Evolutionary conservation across 2,329 filamentous ascomycete species (phyloP).

Genomic region (Fusarium torulosum): DNA sequence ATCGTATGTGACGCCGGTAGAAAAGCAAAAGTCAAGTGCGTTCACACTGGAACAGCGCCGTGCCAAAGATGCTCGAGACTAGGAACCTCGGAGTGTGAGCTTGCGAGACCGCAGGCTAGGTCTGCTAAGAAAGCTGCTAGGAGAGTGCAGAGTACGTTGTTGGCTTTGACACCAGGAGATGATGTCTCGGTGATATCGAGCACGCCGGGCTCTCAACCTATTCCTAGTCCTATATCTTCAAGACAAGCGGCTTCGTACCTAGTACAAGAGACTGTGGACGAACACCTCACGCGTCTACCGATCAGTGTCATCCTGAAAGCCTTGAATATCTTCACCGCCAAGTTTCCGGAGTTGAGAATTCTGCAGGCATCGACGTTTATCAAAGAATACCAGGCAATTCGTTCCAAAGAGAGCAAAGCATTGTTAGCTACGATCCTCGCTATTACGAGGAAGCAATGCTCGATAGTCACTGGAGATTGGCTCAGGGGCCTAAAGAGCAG

Average conservation of each 20-base stretch:
- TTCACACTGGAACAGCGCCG: slow-evolving; percentile 50
- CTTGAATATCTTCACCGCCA: slow-evolving; percentile 52
- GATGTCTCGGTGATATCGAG: background rate
- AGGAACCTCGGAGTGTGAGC: slow-evolving; percentile 44
- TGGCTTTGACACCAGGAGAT: background rate
- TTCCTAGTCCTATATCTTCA: slow-evolving; percentile 2
- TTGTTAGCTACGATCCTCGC: slow-evolving; percentile 39
- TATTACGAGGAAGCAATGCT: slow-evolving; percentile 33
- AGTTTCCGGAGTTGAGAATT: slow-evolving; percentile 53
- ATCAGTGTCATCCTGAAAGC: slow-evolving; percentile 50
- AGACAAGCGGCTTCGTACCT: background rate
- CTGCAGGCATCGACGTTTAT: slow-evolving; percentile 52
- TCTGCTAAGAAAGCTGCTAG: slow-evolving; percentile 18
- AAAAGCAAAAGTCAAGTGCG: slow-evolving; percentile 54
- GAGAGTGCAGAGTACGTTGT: background rate
- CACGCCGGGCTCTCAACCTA: background rate
- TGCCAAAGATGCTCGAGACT: slow-evolving; percentile 51
- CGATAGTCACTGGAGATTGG: slow-evolving; percentile 29
- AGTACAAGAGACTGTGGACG: slow-evolving; percentile 24
- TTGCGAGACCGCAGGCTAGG: slow-evolving; percentile 35
- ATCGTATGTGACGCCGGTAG: no score
- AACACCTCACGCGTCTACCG: slow-evolving; percentile 46
- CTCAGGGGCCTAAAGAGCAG: slow-evolving; percentile 6
- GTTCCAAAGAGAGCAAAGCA: slow-evolving; percentile 46
- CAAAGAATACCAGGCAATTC: slow-evolving; percentile 36